Evolutionary conservation across 371 early-diverging fungal genomes (phyloP), one percentile per base, ranked within the genome.

Genomic region (Mortierella polycephala): DNA sequence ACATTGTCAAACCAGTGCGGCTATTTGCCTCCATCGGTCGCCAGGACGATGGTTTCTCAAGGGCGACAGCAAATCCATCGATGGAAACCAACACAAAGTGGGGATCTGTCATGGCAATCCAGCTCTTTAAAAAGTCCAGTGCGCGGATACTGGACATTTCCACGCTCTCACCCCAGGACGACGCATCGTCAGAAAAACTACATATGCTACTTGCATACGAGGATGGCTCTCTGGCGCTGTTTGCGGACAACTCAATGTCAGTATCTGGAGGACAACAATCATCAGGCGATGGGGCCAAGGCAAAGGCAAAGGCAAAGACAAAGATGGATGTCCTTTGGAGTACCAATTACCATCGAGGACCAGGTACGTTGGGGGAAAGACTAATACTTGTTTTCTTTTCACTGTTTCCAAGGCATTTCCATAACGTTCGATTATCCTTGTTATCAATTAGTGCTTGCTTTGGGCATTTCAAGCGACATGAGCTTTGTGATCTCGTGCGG

Each of bases 51-150:
- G 30, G 30, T 30, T 30, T 30, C 30, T 30, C 30, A 30, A 30
- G 4, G 30, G 30, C 45, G 18, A 42, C 5, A 21, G 10, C 11
- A 1, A 8, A 30, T n/a, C 30, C 20, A 7, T 42, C 61, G 46
- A 52, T 30, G 10, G 46, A 18, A 37, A 30, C 57, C 1, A 69
- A 61, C 16, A 67, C 60, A 62, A 71, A 69, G 42, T 67, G 69
- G 68, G 80, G 81, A 0, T 60, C 73, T 18, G 81, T 50, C 41
- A 81, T 81, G 81, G 75, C 75, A 8, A 64, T 80, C 18, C 67
- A 53, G 20, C 42, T 74, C 4, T 74, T 80, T 42, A 30, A 37
- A 44, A 52, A 16, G 46, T 46, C 53, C 7, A 55, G 18, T 30
- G 16, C 5, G 1, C 18, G 23, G 51, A 13, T 20, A 3, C 11